phyloP scores from a whole-genome alignment of 1,139 yeast species.

The Kluyveromyces sp. region DNA sequence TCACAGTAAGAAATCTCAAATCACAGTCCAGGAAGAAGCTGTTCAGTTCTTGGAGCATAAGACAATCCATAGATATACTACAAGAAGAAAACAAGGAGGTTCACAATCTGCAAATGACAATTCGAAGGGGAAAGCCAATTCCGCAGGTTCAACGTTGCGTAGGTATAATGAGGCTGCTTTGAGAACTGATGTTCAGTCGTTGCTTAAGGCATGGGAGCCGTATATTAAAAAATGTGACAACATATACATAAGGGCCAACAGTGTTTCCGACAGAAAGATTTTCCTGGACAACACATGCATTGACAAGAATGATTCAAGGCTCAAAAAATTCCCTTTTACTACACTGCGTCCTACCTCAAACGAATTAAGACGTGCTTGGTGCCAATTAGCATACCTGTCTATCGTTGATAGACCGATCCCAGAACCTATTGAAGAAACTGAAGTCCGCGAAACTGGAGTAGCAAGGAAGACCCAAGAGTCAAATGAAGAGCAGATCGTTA shows the following conservation, averaged over 20 bases:
- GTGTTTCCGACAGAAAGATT: conserved; percentile 57
- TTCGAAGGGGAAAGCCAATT: conserved; percentile 89
- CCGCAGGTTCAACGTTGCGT: conserved; percentile 90
- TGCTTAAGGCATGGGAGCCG: conserved; percentile 58
- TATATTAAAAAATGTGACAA: conserved; percentile 53
- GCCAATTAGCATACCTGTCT: conserved; percentile 57
- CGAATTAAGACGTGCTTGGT: conserved; percentile 83
- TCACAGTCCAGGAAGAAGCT: conserved; percentile 46
- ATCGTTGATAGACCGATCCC: conserved; percentile 50
- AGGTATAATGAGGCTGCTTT: conserved; percentile 85
- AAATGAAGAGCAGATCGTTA: neutral
- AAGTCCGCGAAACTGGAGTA: conserved; percentile 16
- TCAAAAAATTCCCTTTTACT: conserved; percentile 75
- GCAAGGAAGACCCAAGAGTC: conserved; percentile 6
- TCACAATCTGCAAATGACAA: conserved; percentile 90
- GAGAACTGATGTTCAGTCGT: conserved; percentile 63
- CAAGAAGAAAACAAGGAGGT: conserved; percentile 97
- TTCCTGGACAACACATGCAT: conserved; percentile 55
- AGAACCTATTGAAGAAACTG: conserved; percentile 30
- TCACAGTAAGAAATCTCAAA: conserved; percentile 35
- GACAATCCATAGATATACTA: conserved; percentile 90
- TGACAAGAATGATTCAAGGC: conserved; percentile 45
- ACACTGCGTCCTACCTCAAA: conserved; percentile 81
- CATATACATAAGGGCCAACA: conserved; percentile 81
- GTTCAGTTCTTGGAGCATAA: conserved; percentile 68